Evolutionary conservation across 1,284 basidiomycete genomes (phyloP).

Genomic region (Ceratobasidium sp.): DNA sequence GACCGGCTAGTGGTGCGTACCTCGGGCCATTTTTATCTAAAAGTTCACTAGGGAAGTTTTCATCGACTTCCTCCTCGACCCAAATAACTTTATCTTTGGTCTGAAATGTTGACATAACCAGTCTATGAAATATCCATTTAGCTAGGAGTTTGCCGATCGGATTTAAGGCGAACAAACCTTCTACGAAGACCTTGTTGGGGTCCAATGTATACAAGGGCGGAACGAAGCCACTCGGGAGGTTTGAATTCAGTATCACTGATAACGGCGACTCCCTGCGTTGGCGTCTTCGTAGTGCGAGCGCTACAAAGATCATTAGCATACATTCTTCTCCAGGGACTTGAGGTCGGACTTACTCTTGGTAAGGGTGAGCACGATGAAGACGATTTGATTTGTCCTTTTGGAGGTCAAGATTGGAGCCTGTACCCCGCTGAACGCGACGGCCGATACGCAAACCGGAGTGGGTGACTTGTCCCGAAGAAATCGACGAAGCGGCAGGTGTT

Average conservation of each 20-base stretch:
- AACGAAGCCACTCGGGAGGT: not conserved
- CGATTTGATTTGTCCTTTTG: not conserved
- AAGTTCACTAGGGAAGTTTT: not conserved
- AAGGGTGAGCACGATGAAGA: not conserved
- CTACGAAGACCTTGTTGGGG: not conserved
- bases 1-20: not conserved
- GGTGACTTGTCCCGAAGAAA: no score
- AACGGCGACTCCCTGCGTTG: no score
- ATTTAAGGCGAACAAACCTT: not conserved
- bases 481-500: no score
- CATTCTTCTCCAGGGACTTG: no score
- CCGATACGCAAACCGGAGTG: not conserved
- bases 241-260: not conserved
- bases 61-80: constrained; percentile 11
- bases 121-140: not conserved
- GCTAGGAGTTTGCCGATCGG: not conserved
- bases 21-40: not conserved
- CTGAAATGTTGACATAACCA: constrained; percentile 10
- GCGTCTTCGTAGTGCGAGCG: no score
- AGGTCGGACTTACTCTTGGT: not conserved
- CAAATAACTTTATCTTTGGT: not conserved
- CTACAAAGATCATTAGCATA: no score
- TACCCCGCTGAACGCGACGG: not conserved
- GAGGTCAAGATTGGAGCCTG: no score
- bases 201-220: not conserved